These are phyloP conservation scores for Spergularia azorica DNA, from an alignment of 179 eudicot species.

Conservation along the genomic window DNA sequence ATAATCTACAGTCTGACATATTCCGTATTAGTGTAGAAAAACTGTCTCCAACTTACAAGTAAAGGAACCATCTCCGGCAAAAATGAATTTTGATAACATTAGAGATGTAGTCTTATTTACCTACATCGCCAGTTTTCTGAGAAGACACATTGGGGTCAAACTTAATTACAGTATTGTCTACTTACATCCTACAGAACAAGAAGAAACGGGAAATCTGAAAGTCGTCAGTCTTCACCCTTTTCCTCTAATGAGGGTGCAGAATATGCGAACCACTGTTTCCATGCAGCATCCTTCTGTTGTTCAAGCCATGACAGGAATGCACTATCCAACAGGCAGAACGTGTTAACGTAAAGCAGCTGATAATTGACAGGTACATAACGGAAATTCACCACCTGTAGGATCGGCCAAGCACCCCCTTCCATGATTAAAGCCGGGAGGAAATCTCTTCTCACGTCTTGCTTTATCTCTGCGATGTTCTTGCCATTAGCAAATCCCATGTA, in stretches of 20 bases:
- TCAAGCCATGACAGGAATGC: conserved; percentile 50
- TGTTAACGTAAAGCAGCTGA: conserved; percentile 44
- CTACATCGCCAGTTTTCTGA: too few species aligned
- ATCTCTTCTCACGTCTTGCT: conserved; percentile 47
- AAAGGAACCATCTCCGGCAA: too few species aligned
- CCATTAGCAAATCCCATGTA: conserved; percentile 50
- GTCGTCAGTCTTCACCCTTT: conserved; percentile 25
- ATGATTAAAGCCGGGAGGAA: conserved; percentile 42
- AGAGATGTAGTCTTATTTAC: too few species aligned
- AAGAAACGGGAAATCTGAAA: too few species aligned
- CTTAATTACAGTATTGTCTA: neutral
- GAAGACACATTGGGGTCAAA: too few species aligned
- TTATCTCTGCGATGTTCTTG: conserved; percentile 34
- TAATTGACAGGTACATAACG: conserved; percentile 42
- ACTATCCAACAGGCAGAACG: conserved; percentile 46
- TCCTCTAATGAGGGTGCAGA: conserved; percentile 23
- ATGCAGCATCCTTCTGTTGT: conserved; percentile 48
- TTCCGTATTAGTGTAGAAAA: too few species aligned
- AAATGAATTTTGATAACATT: too few species aligned
- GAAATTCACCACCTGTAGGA: conserved; percentile 40
- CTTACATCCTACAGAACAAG: neutral
- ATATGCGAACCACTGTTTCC: conserved; percentile 38
- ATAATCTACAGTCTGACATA: too few species aligned
- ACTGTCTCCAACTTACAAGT: too few species aligned
- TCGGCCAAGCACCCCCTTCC: conserved; percentile 40